These are phyloP conservation scores for Rhodotorula taiwanensis DNA, from an alignment of 768 basidiomycete genomes.

Conservation along the genomic window DNA sequence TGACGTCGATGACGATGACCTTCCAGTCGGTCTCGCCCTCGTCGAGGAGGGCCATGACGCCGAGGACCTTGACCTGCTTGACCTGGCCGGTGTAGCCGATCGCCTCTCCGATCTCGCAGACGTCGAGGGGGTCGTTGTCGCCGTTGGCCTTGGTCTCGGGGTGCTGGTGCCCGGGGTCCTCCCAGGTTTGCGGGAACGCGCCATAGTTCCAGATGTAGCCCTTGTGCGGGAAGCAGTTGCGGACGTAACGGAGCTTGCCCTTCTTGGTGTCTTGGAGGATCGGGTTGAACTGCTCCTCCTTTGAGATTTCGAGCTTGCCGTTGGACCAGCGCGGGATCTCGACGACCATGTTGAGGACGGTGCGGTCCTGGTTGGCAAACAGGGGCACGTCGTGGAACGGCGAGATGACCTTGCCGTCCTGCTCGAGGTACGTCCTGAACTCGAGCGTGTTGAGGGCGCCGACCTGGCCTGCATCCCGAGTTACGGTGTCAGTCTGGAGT, in stretches of 20 bases:
- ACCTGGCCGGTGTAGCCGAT: constrained; percentile 94
- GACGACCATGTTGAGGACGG: constrained; percentile 97
- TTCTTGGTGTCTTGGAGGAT: constrained; percentile 99
- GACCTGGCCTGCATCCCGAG: constrained; percentile 56
- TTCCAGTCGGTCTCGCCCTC: constrained; percentile 99
- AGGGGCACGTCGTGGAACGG: constrained; percentile 93
- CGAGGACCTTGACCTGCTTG: constrained; percentile 99
- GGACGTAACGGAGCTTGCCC: constrained; percentile 88
- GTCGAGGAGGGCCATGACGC: constrained; percentile 98
- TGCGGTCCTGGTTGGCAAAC: constrained; percentile 89
- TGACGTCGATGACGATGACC: constrained; percentile 93
- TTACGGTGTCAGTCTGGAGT: neutral
- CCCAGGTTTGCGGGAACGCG: constrained; percentile 99
- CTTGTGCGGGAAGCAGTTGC: constrained; percentile 99
- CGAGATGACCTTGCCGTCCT: constrained; percentile 73
- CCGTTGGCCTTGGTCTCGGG: constrained; percentile 98
- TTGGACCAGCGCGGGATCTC: constrained; percentile 98
- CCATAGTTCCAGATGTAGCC: constrained; percentile 98
- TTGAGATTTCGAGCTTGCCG: constrained; percentile 99
- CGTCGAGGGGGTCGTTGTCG: constrained; percentile 98
- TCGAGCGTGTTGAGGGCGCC: constrained; percentile 91
- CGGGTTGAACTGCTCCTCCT: constrained; percentile 97
- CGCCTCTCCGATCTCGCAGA: constrained; percentile 98
- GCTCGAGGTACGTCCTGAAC: constrained; percentile 90
- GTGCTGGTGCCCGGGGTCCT: constrained; percentile 78